Conservation (phyloP, 1,284 basidiomycete species). For the Trichosporon ovoides region DNA sequence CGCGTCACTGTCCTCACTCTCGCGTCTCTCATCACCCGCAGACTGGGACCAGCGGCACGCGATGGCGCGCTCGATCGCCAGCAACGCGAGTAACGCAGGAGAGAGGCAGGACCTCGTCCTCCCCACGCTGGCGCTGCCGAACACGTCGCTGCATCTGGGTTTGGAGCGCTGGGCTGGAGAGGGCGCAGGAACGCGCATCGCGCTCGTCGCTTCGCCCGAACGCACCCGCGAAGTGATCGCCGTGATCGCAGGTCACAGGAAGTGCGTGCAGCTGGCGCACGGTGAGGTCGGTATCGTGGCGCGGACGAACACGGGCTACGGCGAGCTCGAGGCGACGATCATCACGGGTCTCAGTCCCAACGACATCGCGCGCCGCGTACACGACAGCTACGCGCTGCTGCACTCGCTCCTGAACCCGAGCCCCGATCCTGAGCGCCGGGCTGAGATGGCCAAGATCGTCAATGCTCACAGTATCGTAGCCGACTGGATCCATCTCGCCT, state of each 20-base stretch:
- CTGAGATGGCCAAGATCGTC: conserved; percentile 26
- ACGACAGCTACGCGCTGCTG: conserved; percentile 25
- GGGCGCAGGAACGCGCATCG: conserved; percentile 22
- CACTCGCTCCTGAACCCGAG: conserved; percentile 29
- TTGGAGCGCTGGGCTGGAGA: conserved; percentile 24
- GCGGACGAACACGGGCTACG: conserved; percentile 11
- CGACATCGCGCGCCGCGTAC: conserved; percentile 18
- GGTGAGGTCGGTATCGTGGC: conserved; percentile 30
- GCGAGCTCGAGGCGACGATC: conserved; percentile 22
- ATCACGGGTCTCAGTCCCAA: conserved; percentile 19
- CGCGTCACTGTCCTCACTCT: conserved; percentile 28
- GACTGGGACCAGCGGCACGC: conserved; percentile 13
- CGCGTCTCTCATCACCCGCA: conserved; percentile 24
- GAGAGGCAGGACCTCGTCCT: conserved; percentile 32
- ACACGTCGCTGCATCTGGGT: conserved; percentile 35
- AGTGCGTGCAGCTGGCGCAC: conserved; percentile 30
- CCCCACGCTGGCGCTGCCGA: conserved; percentile 36
- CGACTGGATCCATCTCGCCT: conserved; percentile 31
- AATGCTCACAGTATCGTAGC: conserved; percentile 18
- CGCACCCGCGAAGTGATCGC: conserved; percentile 25
- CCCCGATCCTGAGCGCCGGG: conserved; percentile 14
- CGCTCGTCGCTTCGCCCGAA: conserved; percentile 26
- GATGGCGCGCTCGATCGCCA: conserved; percentile 7
- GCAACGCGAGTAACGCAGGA: not conserved
- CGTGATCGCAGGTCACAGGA: conserved; percentile 20